Conservation (phyloP, 345 rosid genomes). For the Camelina neglecta region DNA sequence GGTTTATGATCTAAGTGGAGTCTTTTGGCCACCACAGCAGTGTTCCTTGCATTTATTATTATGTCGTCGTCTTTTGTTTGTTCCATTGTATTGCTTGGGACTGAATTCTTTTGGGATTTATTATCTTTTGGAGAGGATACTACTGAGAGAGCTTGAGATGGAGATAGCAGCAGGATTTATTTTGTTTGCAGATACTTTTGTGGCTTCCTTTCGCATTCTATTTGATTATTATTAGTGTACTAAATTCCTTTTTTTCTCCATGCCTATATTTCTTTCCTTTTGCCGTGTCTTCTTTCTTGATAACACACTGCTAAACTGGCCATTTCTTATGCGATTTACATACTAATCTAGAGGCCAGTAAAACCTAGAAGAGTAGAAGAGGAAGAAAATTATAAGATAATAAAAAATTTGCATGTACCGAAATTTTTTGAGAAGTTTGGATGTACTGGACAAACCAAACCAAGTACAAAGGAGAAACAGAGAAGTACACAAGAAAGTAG, state of each 20-base stretch:
- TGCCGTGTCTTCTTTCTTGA: not conserved
- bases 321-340: not conserved
- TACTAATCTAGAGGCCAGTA: not conserved
- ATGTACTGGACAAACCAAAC: too few relatives aligned
- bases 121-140: conserved; percentile 39
- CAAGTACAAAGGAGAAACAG: too few relatives aligned
- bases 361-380: too few relatives aligned
- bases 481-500: too few relatives aligned
- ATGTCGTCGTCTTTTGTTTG: conserved; percentile 33
- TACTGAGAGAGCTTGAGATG: conserved; percentile 36
- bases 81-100: conserved; percentile 47
- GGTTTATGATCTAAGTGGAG: conserved; percentile 41
- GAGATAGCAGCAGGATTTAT: conserved; percentile 28
- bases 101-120: conserved; percentile 45
- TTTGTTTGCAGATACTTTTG: conserved; percentile 40
- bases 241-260: not conserved
- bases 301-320: not conserved
- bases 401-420: too few relatives aligned
- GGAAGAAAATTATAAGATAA: too few relatives aligned
- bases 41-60: conserved; percentile 32
- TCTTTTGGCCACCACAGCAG: not conserved
- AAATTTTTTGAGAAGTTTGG: too few relatives aligned
- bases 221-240: conserved; percentile 39
- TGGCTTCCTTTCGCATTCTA: conserved; percentile 32
- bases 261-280: not conserved